Evolutionary conservation across 2,329 filamentous ascomycete genomes (phyloP), one percentile per base, ranked within the genome.

Genomic region (Fusarium fujikuroi): DNA sequence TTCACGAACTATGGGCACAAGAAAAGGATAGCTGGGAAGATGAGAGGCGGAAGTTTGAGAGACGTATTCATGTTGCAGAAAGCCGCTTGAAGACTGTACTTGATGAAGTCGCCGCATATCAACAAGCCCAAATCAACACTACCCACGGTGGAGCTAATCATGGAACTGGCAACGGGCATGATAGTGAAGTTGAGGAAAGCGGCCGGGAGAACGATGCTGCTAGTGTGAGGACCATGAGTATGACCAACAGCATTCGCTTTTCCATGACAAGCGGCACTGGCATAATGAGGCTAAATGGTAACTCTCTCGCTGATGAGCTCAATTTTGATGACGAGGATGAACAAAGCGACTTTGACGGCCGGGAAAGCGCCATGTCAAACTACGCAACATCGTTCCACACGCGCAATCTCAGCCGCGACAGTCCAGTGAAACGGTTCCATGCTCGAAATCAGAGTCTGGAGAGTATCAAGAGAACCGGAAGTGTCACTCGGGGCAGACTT

Each of bases 221-320:
- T 10, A 97, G 94, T 79, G 85, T 95, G 28, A 79, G 83, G 36
- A 93, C 92, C 1, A 92, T 91, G 85, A 94, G 93, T 80, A 87
- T 92, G 85, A 86, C 92, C 81, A 87, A 92, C 87, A 86, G 91
- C 80, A 88, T 94, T 70, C 90, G 94, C 36, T 93, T 92, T 79
- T 97, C 95, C 5, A 84, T 92, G 30, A 85, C 93, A 70, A 91
- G 87, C 70, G 86, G 87, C n/a, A 82, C 84, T 12, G 88, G 87
- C 8, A 81, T 84, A 15, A 83, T 84, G 25, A 92, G 91, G 78
- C 78, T 84, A 8, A 91, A 90, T 75, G 93, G 92, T 3, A 83
- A 94, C 66, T 97, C 92, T 70, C 86, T 99, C 44, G 96, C 96
- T 2, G 95, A 98, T 76, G 96, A 99, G 83, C 87, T 99, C 61